Percentiles rank a stretch among this genome's conserved stretches.
phyloP scores from a whole-genome alignment of 139 green algal genomes.

The Micromonas pusilla region DNA sequence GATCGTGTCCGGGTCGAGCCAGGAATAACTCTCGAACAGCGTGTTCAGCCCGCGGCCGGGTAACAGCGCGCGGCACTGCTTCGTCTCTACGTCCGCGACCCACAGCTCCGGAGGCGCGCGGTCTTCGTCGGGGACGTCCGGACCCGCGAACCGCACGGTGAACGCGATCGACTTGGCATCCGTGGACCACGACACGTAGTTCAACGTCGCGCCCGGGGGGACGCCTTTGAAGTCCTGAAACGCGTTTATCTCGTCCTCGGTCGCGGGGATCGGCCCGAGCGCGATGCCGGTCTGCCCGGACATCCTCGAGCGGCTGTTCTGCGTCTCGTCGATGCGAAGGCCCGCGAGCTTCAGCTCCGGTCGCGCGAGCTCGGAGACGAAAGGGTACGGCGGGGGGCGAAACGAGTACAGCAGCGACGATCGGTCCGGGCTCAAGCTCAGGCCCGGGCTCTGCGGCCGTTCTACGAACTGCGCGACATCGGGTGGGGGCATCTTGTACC shows the following conservation, averaged over 20 bases:
- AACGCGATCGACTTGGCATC: slow-evolving; percentile 44
- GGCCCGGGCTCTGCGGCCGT: slow-evolving; percentile 57
- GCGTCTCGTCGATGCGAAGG: slow-evolving; percentile 77
- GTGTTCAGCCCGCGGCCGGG: slow-evolving; percentile 42
- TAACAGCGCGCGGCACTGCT: not conserved
- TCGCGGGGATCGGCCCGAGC: slow-evolving; percentile 29
- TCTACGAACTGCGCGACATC: slow-evolving; percentile 89
- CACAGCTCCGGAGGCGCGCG: slow-evolving; percentile 27
- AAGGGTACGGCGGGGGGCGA: slow-evolving; percentile 66
- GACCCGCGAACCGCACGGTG: not conserved
- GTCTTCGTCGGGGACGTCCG: not conserved
- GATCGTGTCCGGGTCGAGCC: slow-evolving; percentile 69
- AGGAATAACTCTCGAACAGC: slow-evolving; percentile 51
- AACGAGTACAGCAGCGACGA: slow-evolving; percentile 72
- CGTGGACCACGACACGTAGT: slow-evolving; percentile 72
- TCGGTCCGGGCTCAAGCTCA: slow-evolving; percentile 85
- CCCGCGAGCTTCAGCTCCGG: slow-evolving; percentile 93
- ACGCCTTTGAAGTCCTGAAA: slow-evolving; percentile 53
- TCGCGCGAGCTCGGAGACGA: slow-evolving; percentile 79
- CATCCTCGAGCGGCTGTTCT: slow-evolving; percentile 71
- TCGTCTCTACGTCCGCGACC: slow-evolving; percentile 34
- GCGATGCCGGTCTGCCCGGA: slow-evolving; percentile 45
- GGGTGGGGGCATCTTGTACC: slow-evolving; percentile 69
- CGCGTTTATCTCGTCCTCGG: slow-evolving; percentile 35
- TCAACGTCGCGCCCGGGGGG: slow-evolving; percentile 53